Base-by-base conservation (phyloP, 2,329 filamentous ascomycete genomes). In the Neopestalotiopsis clavispora region DNA sequence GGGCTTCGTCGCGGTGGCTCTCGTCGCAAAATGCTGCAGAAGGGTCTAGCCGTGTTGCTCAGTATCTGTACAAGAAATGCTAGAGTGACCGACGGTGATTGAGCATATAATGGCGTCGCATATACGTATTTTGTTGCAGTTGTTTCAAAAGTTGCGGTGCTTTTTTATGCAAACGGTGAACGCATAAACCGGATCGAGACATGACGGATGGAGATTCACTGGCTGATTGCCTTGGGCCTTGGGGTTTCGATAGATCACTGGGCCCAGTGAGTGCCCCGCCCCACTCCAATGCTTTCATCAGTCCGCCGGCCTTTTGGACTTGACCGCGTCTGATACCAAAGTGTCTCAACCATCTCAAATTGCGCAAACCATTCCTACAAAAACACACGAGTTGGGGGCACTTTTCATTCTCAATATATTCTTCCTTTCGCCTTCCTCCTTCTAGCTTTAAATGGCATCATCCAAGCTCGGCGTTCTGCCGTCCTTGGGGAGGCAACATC, bases 401-500 rank as follows among this genome's bases (percentile, higher is more conserved):
- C 6, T 38, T 38, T 38, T 38, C 34, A 38, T 38, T 38, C 10
- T 38, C 34, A 38, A 38, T 1, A 7, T 38, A 7, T 38, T 38
- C 34, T 38, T 38, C 34, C 10, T 38, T 10, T 38, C 34, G 10
- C 34, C 10, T 10, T 10, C 10, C 28, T 60, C 58, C 12, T 60
- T 62, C 32, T 38, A 30, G 40, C 10, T 40, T 34, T 12, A 62
- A 17, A 88, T 88, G 86, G 75, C 81, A 10, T 79, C 82, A 38
- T 74, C 82, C 20, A 82, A 80, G 63, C 79, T 89, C 75, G 80
- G 78, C 56, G 79, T 78, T 59, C 76, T 90, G 71, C 85, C 88
- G 10, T 84, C 88, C 65, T 74, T 95, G 76, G 88, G 91, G 75
- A 90, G 87, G 79, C 92, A 96, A 79, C 91, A 94, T 77, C 86